A percentile compares a stretch with the other conserved stretches of the same genome.
These are phyloP conservation scores for Amanita molliuscula DNA, from an alignment of 768 basidiomycete genomes.

Conservation along the genomic window DNA sequence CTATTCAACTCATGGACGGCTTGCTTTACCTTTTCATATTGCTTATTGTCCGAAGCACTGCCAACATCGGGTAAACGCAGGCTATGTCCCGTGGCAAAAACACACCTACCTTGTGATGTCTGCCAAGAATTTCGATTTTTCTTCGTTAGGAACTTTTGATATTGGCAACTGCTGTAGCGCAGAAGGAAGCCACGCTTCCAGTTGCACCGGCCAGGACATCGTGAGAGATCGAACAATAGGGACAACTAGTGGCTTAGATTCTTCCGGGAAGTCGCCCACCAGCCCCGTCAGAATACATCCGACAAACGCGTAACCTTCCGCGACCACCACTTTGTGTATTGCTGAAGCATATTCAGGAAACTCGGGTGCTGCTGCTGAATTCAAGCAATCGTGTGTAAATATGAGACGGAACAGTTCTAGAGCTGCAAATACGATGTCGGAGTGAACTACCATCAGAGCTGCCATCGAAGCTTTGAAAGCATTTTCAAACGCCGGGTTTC, in stretches of 20 bases:
- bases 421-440: conserved; percentile 72
- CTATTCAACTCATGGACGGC: conserved; percentile 63
- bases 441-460: conserved; percentile 72
- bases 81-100: conserved; percentile 3
- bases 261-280: conserved; percentile 83
- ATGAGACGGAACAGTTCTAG: conserved; percentile 74
- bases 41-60: conserved; percentile 55
- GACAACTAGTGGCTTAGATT: conserved; percentile 61
- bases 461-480: conserved; percentile 71
- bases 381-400: conserved; percentile 64
- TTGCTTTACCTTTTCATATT: conserved; percentile 78
- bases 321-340: conserved; percentile 51
- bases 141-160: conserved; percentile 45
- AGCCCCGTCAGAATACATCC: conserved; percentile 67
- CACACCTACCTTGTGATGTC: conserved; percentile 64
- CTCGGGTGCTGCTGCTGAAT: conserved; percentile 43
- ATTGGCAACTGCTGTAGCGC: conserved; percentile 64
- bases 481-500: conserved; percentile 65
- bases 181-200: conserved; percentile 63
- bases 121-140: conserved; percentile 61
- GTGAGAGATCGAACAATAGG: conserved; percentile 68
- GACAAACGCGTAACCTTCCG: conserved; percentile 65
- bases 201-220: conserved; percentile 53
- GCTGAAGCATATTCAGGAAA: conserved; percentile 50
- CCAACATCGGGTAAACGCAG: conserved; percentile 8